Base-by-base conservation (phyloP, 768 basidiomycete species). In the Zangia roseola region DNA sequence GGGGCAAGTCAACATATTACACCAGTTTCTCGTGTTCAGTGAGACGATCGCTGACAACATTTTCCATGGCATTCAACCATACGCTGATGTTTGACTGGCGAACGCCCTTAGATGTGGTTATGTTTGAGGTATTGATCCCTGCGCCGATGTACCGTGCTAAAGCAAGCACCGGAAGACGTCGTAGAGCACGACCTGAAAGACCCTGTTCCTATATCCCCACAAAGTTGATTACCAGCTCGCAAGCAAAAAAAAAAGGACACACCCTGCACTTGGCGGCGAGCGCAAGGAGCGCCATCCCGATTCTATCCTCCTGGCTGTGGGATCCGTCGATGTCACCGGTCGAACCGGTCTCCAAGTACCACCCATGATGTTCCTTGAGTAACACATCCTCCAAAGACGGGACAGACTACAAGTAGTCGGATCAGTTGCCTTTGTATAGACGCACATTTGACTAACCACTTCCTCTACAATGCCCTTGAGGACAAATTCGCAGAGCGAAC, bases 151-250 rank as follows among this genome's bases (percentile, higher is more conserved):
- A 86, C 8, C 82, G 78, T 5, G 95, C 91, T 39, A 97, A 82
- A 2, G 94, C 91, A 17, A 98, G 80, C 39, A 98, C 92, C 4
- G 97, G 97, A n/a, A 99, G 75, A 7, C 94, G 83, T 12, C 97
- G 83, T 12, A 99, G 77, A 1, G 91, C 86, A 30, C 97, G 85
- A 13, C 97, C 97, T 14, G 94, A 97, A 77, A 98, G 83, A n/a
- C 80, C 80, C 64, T 92, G 84, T 16, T 66, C 65, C 87, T 89
- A 46, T 21, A 26, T 7, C 20, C 14, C 17, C 16, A 28, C 10
- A 19, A n/a, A 39, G 24, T 53, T 52, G 17, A 30, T 33, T 41
- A 33, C 17, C 36, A 42, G 12, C 46, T 40, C 10, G 2, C 7
- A 31, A 41, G n/a, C n/a, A 28, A 42, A 25, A 39, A 45, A 24